Evolutionary conservation across 257 asterid genomes (phyloP), one percentile per base, ranked within the genome.

Genomic region (Nemophila menziesii): DNA sequence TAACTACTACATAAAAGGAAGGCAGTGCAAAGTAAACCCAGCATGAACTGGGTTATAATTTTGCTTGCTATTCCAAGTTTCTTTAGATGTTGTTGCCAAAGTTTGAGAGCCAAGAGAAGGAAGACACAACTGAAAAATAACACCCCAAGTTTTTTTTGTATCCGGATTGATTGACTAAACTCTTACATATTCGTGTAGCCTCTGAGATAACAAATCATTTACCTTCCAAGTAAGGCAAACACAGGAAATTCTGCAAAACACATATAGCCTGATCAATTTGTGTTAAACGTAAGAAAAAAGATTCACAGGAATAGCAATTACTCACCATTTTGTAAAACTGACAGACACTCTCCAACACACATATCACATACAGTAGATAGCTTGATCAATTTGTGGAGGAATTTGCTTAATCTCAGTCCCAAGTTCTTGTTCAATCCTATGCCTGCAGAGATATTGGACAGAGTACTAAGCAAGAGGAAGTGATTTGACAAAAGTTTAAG

Each of bases 321-420:
- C 73, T 69, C 55, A 72, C 77, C 70, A 43, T 46, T n/a, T 37
- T 36, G 41, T 61, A 51, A 58, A 40, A 37, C 38, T 49, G 46
- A 45, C 12, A 44, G 33, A 48, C 58, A 51, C 11, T 45, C 16
- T 7, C 59, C 44, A 44, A 22, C 46, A 46, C 60, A 58, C 50
- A 26, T 44, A 48, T 75, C 77, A 85, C 50, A 37, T 78, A 49
- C 95, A 80, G 68, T 85, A 85, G 40, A 77, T 68, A 16, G 77
- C 81, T 57, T 72, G 86, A 67, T 84, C 93, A 51, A 84, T 84
- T 27, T 78, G 92, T 15, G 93, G 92, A 34, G 95, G 95, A 51
- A 83, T 83, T 70, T 79, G 93, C 64, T 83, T 79, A 62, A 83
- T 83, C 66, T 80, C 95, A 4, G 93, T 80, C 39, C 95, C 95